Conservation (phyloP, 2,329 filamentous ascomycete species). For the Cercospora sojina region DNA sequence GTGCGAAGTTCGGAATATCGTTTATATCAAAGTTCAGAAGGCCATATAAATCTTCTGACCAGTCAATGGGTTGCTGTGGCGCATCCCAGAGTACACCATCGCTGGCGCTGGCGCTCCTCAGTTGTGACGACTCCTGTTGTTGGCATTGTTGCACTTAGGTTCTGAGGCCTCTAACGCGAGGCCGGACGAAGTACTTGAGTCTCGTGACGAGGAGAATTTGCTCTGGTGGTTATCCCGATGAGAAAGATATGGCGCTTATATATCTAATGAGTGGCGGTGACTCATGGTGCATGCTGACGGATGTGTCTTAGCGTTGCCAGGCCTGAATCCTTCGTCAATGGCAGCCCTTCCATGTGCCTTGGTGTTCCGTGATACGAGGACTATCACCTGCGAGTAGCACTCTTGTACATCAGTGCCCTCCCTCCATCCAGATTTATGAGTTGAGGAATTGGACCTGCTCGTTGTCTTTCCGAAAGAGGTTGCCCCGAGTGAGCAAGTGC, state of each 20-base stretch:
- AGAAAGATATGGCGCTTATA: neutral
- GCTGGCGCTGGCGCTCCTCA: neutral
- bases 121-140: conserved; percentile 3
- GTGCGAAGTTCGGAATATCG: conserved; percentile 3
- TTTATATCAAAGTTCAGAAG: conserved; percentile 15
- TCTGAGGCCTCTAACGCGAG: conserved; percentile 16
- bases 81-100: neutral
- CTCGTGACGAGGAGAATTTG: neutral
- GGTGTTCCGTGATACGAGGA: neutral
- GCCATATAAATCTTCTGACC: conserved; percentile 8
- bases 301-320: neutral
- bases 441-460: neutral
- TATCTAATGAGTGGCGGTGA: neutral
- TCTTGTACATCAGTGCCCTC: neutral
- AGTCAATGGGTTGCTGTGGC: conserved; percentile 10
- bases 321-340: neutral
- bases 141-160: conserved; percentile 19
- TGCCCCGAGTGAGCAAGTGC: neutral
- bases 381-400: neutral
- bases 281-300: neutral
- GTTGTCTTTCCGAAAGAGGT: neutral
- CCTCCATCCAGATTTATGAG: neutral
- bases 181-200: conserved; percentile 9
- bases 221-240: neutral
- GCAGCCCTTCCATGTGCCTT: neutral